Base-by-base conservation (phyloP, 768 basidiomycete species). In the Mycena crocata region DNA sequence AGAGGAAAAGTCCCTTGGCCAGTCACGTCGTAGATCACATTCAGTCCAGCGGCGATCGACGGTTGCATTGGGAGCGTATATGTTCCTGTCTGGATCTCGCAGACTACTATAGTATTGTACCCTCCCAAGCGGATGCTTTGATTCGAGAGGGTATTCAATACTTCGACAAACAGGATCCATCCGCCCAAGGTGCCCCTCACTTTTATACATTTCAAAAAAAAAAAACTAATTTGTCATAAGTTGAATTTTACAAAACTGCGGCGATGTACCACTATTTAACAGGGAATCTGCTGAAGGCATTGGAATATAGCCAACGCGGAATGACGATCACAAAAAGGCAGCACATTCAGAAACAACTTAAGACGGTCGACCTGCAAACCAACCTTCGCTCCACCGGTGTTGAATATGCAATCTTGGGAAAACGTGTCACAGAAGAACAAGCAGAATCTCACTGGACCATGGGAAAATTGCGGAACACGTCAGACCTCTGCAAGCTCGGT, bases 11-110 rank as follows among this genome's bases (percentile, higher is more conserved):
- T 10, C 34, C 46, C 19, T 35, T 46, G 57, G 46, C 45, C 5
- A 44, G 39, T 0, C 34, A 48, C 9, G 57, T 48, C 9, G 34
- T 58, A 6, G 35, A 49, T 6, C 32, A 49, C n/a, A 49, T 49
- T 0, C 24, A 58, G 45, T 24, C 46, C 12, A 35, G 23, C 21
- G 45, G 23, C 15, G 57, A 48, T 19, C n/a, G 30, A 19, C n/a
- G 46, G 31, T 26, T 48, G 34, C 32, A 49, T n/a, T 49, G 44
- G 57, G 34, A 58, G 15, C 57, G 26, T 19, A 37, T 39, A 28
- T 58, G 57, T 39, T 58, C 45, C 31, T 49, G 24, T 26, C 45
- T 58, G 17, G 35, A 58, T 58, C 24, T 48, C 21, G 35, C 23
- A 28, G 35, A 58, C 26, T 37, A 48, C 49, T n/a, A 58, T 15